These are phyloP conservation scores for Syncephalastrum contaminatum DNA, from an alignment of 371 early-diverging fungal genomes.

Conservation along the genomic window DNA sequence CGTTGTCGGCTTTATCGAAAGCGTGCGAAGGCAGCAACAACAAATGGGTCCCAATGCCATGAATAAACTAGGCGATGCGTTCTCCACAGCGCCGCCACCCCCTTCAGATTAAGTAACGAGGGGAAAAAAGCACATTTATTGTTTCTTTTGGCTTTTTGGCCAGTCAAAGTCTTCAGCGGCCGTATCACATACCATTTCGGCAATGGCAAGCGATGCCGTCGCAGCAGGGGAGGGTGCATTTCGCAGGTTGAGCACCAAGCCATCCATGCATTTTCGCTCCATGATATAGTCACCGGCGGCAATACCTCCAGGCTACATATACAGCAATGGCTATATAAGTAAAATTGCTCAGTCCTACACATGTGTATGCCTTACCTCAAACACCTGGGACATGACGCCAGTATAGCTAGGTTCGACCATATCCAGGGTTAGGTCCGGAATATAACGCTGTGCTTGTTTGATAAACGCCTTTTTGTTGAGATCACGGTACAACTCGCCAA, in stretches of 20 bases:
- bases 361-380: slow-evolving; percentile 21
- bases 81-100: too few relatives aligned
- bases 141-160: slow-evolving; percentile 8
- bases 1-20: slow-evolving; percentile 61
- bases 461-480: slow-evolving; percentile 45
- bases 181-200: slow-evolving; percentile 39
- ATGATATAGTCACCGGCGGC: slow-evolving; percentile 49
- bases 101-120: too few relatives aligned
- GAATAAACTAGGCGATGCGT: too few relatives aligned
- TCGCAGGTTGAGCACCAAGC: slow-evolving; percentile 40
- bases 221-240: slow-evolving; percentile 52
- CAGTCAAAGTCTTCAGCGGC: slow-evolving; percentile 46
- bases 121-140: too few relatives aligned
- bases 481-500: slow-evolving; percentile 48
- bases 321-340: not conserved
- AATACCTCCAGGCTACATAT: slow-evolving; percentile 27
- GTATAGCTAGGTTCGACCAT: slow-evolving; percentile 52
- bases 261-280: slow-evolving; percentile 45
- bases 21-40: slow-evolving; percentile 24
- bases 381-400: slow-evolving; percentile 50
- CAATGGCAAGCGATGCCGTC: slow-evolving; percentile 45
- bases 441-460: slow-evolving; percentile 33
- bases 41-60: not conserved
- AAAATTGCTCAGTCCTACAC: not conserved
- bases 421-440: slow-evolving; percentile 36